Base-by-base conservation (phyloP, 2,329 filamentous ascomycete species). In the Pyrenophora tritici-repentis region DNA sequence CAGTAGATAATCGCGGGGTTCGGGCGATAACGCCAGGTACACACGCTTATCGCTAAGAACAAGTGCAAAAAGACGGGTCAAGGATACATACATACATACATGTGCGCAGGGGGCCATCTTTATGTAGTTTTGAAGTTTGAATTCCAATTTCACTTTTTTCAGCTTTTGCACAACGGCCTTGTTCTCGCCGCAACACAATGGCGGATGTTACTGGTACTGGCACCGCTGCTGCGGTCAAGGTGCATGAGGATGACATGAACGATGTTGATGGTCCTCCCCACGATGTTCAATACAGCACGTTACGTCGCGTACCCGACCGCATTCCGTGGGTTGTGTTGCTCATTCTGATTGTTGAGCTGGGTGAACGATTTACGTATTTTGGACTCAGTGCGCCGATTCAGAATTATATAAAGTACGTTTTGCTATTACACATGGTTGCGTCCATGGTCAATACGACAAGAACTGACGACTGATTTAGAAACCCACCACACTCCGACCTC, bases 381-480 rank as follows among this genome's bases (percentile, higher is more conserved):
- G 56, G 53, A 33, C 33, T 55, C 4, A 50, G 44, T 31, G 53
- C 47, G 8, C 53, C 50, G 2, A 47, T 59, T 1, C 56, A 59
- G 32, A 59, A 59, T 29, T 56, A 59, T 31, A 54, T 59, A 35
- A 48, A 55, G 45, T 34, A 71, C 38, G 47, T 50, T 24, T 40
- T 36, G 6, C 5, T n/a, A 12, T 6, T 13, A 43, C 10, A 26
- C 24, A 36, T 10, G 17, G 18, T 24, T 9, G 8, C 22, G 4
- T 24, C 6, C 22, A 24, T 24, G 22, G 8, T 9, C 22, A 5
- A 24, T 24, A 26, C 20, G 17, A 6, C 33, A 16, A 14, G n/a
- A 9, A 16, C 33, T 12, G n/a, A 9, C 33, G 14, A 9, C 16
- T 16, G 3, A 9, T 16, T 7, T 16, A 17, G 33, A 35, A 6